Evolutionary conservation across 441 rosid species (phyloP), one percentile per base, ranked within the genome.

Genomic region (Gossypium davidsonii): DNA sequence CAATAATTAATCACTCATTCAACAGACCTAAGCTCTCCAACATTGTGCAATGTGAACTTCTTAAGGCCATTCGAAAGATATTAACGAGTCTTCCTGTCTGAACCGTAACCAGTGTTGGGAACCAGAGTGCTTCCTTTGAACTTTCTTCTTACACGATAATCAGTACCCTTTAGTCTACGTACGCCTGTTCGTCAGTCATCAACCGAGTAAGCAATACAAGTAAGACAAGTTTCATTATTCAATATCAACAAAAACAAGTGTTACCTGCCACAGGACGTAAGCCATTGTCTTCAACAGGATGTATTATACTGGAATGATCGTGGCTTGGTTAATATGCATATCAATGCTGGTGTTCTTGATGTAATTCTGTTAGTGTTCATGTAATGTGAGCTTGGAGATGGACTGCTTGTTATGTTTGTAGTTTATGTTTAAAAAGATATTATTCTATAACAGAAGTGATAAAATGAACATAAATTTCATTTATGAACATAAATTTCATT

Each of bases 31-130:
- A 92, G 97, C 76, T 94, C 98, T 5, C 75, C 37, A 0, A 64
- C 74, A 12, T 89, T 89, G 89, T 89, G 94, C 9, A 93, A 96
- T 2, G 91, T 89, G 31, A 91, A 91, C 10, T 89, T 91, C 87
- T 90, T 91, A 79, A 90, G 91, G 8, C 97, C 94, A 56, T 93
- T 91, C 0, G 94, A 93, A 42, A 91, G 98, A 73, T 85, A 86
- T 51, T 93, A 94, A 1, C 91, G 91, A 4, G 97, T 90, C 70
- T 87, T 91, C 83, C 89, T 93, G 84, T 93, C 94, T 1, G 92
- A 82, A 0, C 95, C 98, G 3, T 91, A 91, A 1, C 98, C 97
- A 39, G 89, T 85, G 70, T 94, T 94, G 65, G 98, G 98, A 96
- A 94, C 90, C 78, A 94, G 63, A 1, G 95, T 90, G 60, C 83